Percentiles rank a stretch among this genome's conserved stretches.
These are phyloP conservation scores for Gnomoniopsis smithogilvyi DNA, from an alignment of 2,329 filamentous ascomycete genomes.

Conservation along the genomic window DNA sequence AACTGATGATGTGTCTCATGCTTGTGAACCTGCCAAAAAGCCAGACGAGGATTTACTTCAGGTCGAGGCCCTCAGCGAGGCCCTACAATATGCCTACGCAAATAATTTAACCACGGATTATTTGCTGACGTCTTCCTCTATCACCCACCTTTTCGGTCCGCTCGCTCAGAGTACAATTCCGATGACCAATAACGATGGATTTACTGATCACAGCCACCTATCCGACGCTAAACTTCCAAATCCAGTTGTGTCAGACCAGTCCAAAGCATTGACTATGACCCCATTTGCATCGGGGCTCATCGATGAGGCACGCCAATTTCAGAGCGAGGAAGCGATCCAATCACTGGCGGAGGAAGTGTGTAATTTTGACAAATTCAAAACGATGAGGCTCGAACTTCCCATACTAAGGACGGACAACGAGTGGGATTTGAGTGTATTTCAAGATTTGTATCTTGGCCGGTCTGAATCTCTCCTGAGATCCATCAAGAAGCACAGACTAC, in stretches of 20 bases:
- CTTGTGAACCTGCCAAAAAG: not conserved
- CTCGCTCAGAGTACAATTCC: conserved; percentile 10
- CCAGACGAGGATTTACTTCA: not conserved
- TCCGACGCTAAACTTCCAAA: not conserved
- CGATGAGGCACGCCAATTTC: not conserved
- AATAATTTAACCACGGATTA: conserved; percentile 9
- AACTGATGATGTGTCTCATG: no score
- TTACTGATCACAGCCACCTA: conserved; percentile 10
- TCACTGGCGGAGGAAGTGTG: not conserved
- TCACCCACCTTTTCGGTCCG: conserved; percentile 6
- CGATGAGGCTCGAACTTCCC: conserved; percentile 23
- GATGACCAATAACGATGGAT: not conserved
- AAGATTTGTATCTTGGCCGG: conserved; percentile 14
- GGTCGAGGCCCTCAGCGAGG: not conserved
- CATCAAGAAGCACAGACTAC: conserved; percentile 21
- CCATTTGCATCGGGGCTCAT: conserved; percentile 2
- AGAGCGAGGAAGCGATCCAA: conserved; percentile 7
- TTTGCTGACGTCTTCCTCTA: conserved; percentile 12
- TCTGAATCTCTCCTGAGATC: conserved; percentile 11
- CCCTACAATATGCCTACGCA: conserved; percentile 13
- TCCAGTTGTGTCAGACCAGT: not conserved
- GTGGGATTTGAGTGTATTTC: conserved; percentile 20
- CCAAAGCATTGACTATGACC: not conserved
- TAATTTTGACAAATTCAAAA: not conserved
- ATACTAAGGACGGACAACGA: conserved; percentile 25